Evolutionary conservation across 2,329 filamentous ascomycete genomes (phyloP).

Genomic region (Botryotinia narcissicola): DNA sequence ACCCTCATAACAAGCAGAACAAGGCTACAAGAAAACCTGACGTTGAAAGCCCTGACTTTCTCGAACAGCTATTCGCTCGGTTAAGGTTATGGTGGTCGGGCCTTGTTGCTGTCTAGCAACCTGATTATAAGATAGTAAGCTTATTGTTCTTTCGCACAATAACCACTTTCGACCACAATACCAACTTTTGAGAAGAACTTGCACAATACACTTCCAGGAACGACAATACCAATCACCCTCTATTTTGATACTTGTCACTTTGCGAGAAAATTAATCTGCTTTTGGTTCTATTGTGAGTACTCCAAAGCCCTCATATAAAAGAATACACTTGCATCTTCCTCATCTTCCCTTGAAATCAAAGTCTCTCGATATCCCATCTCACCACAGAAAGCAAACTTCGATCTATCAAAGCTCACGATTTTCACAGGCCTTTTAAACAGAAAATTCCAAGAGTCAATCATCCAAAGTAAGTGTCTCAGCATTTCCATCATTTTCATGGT

Average conservation of each 20-base stretch:
- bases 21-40: neutral
- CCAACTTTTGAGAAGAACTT: neutral
- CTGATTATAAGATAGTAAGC: neutral
- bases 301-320: neutral
- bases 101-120: constrained; percentile 12
- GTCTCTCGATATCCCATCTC: neutral
- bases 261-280: constrained; percentile 8
- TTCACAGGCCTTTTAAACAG: neutral
- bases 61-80: constrained; percentile 1
- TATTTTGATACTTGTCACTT: constrained; percentile 2
- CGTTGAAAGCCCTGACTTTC: constrained; percentile 1
- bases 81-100: neutral
- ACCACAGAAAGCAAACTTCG: constrained; percentile 5
- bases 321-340: constrained; percentile 1
- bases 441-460: neutral
- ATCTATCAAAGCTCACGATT: constrained; percentile 4
- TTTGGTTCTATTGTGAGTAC: constrained; percentile 12
- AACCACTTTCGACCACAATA: constrained; percentile 10
- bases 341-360: neutral
- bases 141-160: constrained; percentile 16
- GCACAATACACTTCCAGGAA: neutral
- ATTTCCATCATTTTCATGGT: neutral
- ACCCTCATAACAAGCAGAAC: neutral
- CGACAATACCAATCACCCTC: constrained; percentile 1
- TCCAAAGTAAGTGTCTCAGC: neutral